Evolutionary conservation across 2,329 filamentous ascomycete species (phyloP).

Genomic region (Pseudocercospora eumusae): DNA sequence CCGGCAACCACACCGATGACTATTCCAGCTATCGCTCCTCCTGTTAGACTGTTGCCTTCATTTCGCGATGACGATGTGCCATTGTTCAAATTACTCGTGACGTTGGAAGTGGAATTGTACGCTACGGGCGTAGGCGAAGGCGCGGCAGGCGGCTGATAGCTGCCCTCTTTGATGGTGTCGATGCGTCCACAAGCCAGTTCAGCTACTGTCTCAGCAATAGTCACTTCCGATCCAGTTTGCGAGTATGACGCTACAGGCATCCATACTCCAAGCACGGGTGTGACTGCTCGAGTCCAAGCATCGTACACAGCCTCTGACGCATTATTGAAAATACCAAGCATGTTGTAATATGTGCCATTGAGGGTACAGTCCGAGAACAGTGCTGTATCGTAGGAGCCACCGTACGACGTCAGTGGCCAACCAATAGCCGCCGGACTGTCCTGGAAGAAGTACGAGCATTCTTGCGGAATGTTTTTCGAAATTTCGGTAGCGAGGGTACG

Average conservation of each 20-base stretch:
- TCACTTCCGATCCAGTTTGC: background rate
- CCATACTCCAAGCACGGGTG: conserved; percentile 8
- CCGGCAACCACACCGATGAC: conserved; percentile 7
- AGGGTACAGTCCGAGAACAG: conserved; percentile 9
- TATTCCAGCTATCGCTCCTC: conserved; percentile 17
- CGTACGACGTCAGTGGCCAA: conserved; percentile 13
- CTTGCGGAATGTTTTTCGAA: conserved; percentile 11
- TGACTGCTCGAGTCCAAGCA: conserved; percentile 13
- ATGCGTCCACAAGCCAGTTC: conserved; percentile 12
- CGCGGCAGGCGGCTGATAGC: conserved; percentile 7
- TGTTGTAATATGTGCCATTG: conserved; percentile 14
- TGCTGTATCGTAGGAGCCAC: conserved; percentile 12
- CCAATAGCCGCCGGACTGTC: background rate
- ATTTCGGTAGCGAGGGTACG: conserved; percentile 9
- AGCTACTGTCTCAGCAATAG: conserved; percentile 4
- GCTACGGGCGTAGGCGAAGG: conserved; percentile 12
- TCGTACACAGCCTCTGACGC: conserved; percentile 10
- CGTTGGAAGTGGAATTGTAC: conserved; percentile 4
- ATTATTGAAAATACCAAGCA: conserved; percentile 12
- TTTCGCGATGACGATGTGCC: background rate
- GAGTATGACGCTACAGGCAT: background rate
- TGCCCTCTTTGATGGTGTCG: conserved; percentile 11
- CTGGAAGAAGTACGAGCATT: conserved; percentile 21
- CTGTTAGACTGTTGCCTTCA: conserved; percentile 5
- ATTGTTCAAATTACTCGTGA: background rate